Evolutionary conservation across 768 basidiomycete genomes (phyloP).

Genomic region (Boletus rufocinnamomeus): DNA sequence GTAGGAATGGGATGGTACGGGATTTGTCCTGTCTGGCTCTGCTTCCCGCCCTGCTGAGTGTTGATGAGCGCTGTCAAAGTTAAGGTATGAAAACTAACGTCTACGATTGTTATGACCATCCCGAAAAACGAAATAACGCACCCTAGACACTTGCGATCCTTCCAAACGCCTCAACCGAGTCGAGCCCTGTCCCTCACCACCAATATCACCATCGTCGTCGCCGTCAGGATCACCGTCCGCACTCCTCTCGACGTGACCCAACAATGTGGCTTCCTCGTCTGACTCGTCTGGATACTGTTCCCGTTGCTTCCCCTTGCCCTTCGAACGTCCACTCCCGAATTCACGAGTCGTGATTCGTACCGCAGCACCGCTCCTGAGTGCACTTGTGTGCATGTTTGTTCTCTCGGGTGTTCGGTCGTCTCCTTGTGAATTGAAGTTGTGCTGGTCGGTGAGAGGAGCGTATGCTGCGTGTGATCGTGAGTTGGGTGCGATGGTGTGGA

Average conservation of each 20-base stretch:
- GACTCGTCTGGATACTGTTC: conserved; percentile 63
- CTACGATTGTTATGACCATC: background rate
- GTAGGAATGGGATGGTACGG: conserved; percentile 74
- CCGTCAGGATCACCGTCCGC: conserved; percentile 39
- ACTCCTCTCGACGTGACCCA: conserved; percentile 37
- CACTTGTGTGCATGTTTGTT: conserved; percentile 33
- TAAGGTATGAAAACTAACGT: conserved; percentile 1
- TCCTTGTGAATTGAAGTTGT: conserved; percentile 26
- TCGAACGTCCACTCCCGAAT: conserved; percentile 18
- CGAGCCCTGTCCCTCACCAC: conserved; percentile 32
- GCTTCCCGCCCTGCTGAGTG: conserved; percentile 10
- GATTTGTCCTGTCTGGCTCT: conserved; percentile 61
- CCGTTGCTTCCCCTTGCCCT: conserved; percentile 47
- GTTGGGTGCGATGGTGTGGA: conserved; percentile 56
- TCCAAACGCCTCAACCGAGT: conserved; percentile 31
- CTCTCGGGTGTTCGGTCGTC: conserved; percentile 16
- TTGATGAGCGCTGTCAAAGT: conserved; percentile 26
- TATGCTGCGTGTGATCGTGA: conserved; percentile 49
- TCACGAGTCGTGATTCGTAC: conserved; percentile 22
- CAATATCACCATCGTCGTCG: conserved; percentile 41
- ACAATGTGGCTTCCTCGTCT: conserved; percentile 59
- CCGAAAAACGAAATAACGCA: conserved; percentile 12
- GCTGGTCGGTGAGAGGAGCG: conserved; percentile 41
- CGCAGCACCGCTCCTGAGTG: conserved; percentile 38
- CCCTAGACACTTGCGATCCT: conserved; percentile 21